Percentiles rank a stretch among this genome's conserved stretches.
Conservation (phyloP, 1,139 yeast genomes). For the Geotrichum armillariae region DNA sequence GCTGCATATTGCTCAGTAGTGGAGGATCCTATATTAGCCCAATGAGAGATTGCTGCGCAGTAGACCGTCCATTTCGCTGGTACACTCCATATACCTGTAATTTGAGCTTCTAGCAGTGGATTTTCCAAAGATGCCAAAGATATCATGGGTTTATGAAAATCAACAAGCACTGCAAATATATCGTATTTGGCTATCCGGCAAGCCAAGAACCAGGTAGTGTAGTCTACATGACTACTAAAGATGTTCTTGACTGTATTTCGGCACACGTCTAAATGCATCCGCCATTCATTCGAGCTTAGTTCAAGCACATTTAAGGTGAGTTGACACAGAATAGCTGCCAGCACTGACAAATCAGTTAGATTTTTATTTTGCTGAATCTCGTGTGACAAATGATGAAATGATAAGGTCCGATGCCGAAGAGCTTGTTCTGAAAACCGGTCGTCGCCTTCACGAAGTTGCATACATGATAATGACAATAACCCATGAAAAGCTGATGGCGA, state of each 20-base stretch:
- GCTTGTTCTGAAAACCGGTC: conserved; percentile 6
- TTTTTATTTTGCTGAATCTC: conserved; percentile 6
- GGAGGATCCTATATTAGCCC: neutral
- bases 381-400: conserved; percentile 6
- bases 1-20: neutral
- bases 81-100: conserved; percentile 10
- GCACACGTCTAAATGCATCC: conserved; percentile 9
- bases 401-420: conserved; percentile 8
- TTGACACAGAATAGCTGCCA: conserved; percentile 18
- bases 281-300: conserved; percentile 15
- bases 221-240: neutral
- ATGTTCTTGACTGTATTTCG: conserved; percentile 4
- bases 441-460: conserved; percentile 13
- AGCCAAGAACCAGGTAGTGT: conserved; percentile 12
- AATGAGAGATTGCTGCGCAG: conserved; percentile 8
- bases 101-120: neutral
- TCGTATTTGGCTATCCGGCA: conserved; percentile 18
- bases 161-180: conserved; percentile 16
- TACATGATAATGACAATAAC: conserved; percentile 11
- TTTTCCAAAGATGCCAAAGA: conserved; percentile 7
- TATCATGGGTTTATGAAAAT: conserved; percentile 17
- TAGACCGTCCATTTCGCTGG: conserved; percentile 14
- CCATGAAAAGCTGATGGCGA: conserved; percentile 14
- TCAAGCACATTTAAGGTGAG: conserved; percentile 19
- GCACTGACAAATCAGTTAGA: conserved; percentile 1